These are phyloP conservation scores for Paraphoma sp. DNA, from an alignment of 2,329 filamentous ascomycete species.

Conservation along the genomic window DNA sequence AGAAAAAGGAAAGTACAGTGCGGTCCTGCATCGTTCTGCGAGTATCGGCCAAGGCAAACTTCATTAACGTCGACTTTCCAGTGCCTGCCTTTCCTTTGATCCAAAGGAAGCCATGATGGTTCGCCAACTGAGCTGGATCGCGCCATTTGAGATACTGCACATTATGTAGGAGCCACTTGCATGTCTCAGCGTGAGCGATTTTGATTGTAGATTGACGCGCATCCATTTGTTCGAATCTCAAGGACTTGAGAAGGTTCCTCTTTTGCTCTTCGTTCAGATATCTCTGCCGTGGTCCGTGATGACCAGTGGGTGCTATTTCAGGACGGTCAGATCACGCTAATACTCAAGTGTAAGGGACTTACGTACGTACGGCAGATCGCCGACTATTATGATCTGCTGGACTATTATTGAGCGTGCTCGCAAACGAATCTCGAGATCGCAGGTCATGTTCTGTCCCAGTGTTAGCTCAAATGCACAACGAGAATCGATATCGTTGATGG, in stretches of 20 bases:
- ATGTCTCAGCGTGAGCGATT: conserved; percentile 48
- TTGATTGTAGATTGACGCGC: conserved; percentile 47
- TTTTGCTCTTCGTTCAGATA: conserved; percentile 5
- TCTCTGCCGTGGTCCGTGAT: not conserved
- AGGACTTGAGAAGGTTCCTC: conserved; percentile 36
- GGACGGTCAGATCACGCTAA: too few species aligned
- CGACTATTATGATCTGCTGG: too few species aligned
- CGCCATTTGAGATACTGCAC: conserved; percentile 49
- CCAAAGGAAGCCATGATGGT: conserved; percentile 55
- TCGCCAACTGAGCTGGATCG: conserved; percentile 26
- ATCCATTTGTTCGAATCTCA: conserved; percentile 51
- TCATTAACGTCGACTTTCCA: conserved; percentile 55
- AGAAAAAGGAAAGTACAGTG: conserved; percentile 29
- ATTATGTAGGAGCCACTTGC: conserved; percentile 50
- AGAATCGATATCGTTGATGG: not conserved
- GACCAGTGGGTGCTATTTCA: too few species aligned
- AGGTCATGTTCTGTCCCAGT: conserved; percentile 1
- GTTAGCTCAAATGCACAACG: not conserved
- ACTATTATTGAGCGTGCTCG: too few species aligned
- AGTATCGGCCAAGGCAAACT: conserved; percentile 27
- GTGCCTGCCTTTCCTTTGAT: conserved; percentile 50
- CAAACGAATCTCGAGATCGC: too few species aligned
- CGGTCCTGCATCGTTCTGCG: conserved; percentile 9
- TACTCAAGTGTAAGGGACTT: too few species aligned
- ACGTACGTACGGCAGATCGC: too few species aligned